Conservation (phyloP, 177 flowering plant genomes). For the Vitis hybrid region DNA sequence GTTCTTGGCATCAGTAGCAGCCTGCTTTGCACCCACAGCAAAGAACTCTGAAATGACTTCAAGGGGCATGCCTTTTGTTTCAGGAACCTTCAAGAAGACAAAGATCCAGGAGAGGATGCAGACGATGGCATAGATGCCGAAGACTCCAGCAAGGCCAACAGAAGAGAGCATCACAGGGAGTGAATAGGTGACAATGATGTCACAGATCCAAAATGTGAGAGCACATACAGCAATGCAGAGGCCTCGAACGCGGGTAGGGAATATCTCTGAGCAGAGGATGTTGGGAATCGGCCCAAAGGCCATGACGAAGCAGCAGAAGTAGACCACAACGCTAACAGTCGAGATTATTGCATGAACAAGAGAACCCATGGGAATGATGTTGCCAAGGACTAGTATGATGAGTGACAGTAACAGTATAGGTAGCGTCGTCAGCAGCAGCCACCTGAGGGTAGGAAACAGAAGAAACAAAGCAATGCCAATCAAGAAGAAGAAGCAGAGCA, state of each 20-base stretch:
- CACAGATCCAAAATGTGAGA: conserved; percentile 42
- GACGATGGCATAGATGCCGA: conserved; percentile 39
- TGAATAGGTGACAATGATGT: conserved; percentile 44
- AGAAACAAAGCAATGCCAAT: too few species aligned
- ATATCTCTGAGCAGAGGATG: conserved; percentile 49
- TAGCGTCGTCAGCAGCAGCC: conserved; percentile 31
- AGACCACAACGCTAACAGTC: conserved; percentile 32
- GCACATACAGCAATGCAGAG: conserved; percentile 47
- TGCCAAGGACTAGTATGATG: conserved; percentile 27
- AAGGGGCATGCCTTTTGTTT: conserved; percentile 57
- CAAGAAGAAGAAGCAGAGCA: too few species aligned
- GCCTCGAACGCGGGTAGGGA: conserved; percentile 50
- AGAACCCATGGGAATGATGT: conserved; percentile 21
- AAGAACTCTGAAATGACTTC: conserved; percentile 59
- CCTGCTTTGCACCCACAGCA: conserved; percentile 40
- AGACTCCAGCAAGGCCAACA: conserved; percentile 44
- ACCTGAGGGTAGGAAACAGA: conserved; percentile 19
- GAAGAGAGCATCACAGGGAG: conserved; percentile 46
- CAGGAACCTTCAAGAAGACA: conserved; percentile 45
- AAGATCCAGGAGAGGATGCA: conserved; percentile 38
- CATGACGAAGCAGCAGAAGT: conserved; percentile 42
- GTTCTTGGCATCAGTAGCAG: conserved; percentile 1
- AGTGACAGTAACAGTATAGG: conserved; percentile 33
- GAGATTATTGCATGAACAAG: conserved; percentile 32
- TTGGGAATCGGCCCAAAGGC: conserved; percentile 47